Evolutionary conservation across 768 basidiomycete genomes (phyloP), one percentile per base, ranked within the genome.

Genomic region (Mycena capillaripes): DNA sequence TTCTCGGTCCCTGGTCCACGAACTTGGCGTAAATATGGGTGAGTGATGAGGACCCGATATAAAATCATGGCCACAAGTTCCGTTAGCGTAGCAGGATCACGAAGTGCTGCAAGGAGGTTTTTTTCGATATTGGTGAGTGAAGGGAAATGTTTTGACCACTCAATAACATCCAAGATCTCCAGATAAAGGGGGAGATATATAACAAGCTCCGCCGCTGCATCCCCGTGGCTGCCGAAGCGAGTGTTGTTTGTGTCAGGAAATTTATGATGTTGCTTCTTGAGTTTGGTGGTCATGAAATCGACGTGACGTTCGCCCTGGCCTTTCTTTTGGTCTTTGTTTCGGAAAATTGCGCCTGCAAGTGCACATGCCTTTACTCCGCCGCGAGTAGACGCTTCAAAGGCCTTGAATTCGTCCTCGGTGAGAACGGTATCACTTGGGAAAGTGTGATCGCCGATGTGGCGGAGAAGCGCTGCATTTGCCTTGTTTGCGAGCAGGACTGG

Each of bases 41-140:
- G 72, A 12, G 70, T 73, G 48, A 78, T 71, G 17, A 61, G n/a
- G n/a, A 46, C 23, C 10, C 34, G 42, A 40, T 76, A 76, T 4
- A 78, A 21, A 14, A 46, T 58, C 32, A 76, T 68, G 0, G 62
- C 75, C 17, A 53, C 61, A 12, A 79, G 42, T 53, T 79, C 78
- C 8, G 69, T 71, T 19, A 76, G 57, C 0, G 75, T 78, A 0
- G 65, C 50, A 16, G 48, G 59, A 44, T 78, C 77, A 0, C 52
- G 16, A 3, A 79, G 66, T 1, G 73, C 78, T 1, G 71, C 34
- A 10, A 44, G 70, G 6, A 79, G 34, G 46, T 80, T 80, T 27
- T 62, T 52, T 44, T 80, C 77, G 53, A 80, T 77, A 60, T 80
- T 69, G 34, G 58, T 80, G 50, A 75, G 72, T 4, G 58, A 60